phyloP scores from a whole-genome alignment of 495 filamentous ascomycete species.

The Lasiosphaeria ovina region DNA sequence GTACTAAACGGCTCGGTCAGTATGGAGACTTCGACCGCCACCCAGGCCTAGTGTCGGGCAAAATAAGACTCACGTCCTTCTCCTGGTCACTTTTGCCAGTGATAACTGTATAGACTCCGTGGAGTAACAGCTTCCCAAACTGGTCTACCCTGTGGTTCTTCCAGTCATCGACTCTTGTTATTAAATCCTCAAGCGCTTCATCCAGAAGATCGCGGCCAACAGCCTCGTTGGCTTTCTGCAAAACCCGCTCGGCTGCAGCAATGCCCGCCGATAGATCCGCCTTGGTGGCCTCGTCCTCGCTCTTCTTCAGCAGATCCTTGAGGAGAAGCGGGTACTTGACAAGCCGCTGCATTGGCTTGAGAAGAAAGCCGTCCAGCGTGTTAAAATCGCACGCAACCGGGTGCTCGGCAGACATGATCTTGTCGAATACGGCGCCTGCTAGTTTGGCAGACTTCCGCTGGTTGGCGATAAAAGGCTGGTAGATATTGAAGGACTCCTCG shows the following conservation, averaged over 20 bases:
- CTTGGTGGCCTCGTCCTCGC: constrained; percentile 65
- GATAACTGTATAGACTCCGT: constrained; percentile 90
- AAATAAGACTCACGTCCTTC: constrained; percentile 65
- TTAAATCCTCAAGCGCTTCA: constrained; percentile 77
- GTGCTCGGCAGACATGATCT: constrained; percentile 52
- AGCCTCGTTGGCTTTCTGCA: constrained; percentile 83
- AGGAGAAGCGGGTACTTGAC: constrained; percentile 92
- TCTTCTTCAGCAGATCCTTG: constrained; percentile 83
- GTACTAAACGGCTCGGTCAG: constrained; percentile 57
- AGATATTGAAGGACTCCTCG: constrained; percentile 77
- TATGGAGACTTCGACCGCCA: neutral
- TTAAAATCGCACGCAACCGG: constrained; percentile 58
- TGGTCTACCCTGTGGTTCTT: constrained; percentile 86
- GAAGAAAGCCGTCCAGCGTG: constrained; percentile 79
- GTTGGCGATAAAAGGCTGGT: constrained; percentile 96
- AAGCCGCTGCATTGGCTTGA: constrained; percentile 94
- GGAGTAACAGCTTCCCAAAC: constrained; percentile 84
- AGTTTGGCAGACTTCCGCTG: constrained; percentile 68
- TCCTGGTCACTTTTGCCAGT: constrained; percentile 79
- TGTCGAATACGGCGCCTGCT: constrained; percentile 61
- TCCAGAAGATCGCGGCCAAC: constrained; percentile 80
- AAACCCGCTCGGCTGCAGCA: constrained; percentile 69
- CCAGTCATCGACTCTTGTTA: constrained; percentile 91
- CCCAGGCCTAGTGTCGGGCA: neutral
- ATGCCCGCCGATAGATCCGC: constrained; percentile 69